Evolutionary conservation across 139 green algal genomes (phyloP).

Genomic region (Picochlorum sp.): DNA sequence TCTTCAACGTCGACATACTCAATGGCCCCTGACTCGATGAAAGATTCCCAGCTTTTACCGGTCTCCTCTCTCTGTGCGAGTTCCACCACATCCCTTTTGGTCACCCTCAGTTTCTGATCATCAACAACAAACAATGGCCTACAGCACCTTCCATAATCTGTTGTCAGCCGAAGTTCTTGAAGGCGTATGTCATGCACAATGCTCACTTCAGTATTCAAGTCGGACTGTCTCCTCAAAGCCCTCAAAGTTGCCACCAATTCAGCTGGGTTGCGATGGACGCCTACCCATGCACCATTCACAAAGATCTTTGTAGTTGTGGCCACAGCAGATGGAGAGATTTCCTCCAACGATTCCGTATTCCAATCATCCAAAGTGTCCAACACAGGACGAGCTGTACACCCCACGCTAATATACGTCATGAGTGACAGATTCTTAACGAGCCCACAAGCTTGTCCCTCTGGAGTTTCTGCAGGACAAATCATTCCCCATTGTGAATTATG

Average conservation of each 20-base stretch:
- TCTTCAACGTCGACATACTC: slow-evolving; percentile 84
- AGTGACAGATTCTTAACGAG: slow-evolving; percentile 99
- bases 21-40: slow-evolving; percentile 51
- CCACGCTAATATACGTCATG: slow-evolving; percentile 84
- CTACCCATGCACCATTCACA: slow-evolving; percentile 72
- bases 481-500: slow-evolving; percentile 99
- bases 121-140: slow-evolving; percentile 92
- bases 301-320: slow-evolving; percentile 70
- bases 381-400: slow-evolving; percentile 53
- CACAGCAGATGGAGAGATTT: slow-evolving; percentile 59
- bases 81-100: slow-evolving; percentile 67
- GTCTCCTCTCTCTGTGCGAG: slow-evolving; percentile 35
- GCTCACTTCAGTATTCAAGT: slow-evolving; percentile 67
- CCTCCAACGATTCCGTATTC: slow-evolving; percentile 67
- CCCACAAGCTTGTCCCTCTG: slow-evolving; percentile 86
- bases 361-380: slow-evolving; percentile 78
- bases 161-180: slow-evolving; percentile 80
- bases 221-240: slow-evolving; percentile 57
- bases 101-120: slow-evolving; percentile 70
- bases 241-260: slow-evolving; percentile 68
- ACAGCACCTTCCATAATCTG: slow-evolving; percentile 74
- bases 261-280: slow-evolving; percentile 65
- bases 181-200: slow-evolving; percentile 81
- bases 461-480: slow-evolving; percentile 94
- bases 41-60: slow-evolving; percentile 43